phyloP scores from a whole-genome alignment of 129 eudicot species.

The Heracleum sosnowskyi region DNA sequence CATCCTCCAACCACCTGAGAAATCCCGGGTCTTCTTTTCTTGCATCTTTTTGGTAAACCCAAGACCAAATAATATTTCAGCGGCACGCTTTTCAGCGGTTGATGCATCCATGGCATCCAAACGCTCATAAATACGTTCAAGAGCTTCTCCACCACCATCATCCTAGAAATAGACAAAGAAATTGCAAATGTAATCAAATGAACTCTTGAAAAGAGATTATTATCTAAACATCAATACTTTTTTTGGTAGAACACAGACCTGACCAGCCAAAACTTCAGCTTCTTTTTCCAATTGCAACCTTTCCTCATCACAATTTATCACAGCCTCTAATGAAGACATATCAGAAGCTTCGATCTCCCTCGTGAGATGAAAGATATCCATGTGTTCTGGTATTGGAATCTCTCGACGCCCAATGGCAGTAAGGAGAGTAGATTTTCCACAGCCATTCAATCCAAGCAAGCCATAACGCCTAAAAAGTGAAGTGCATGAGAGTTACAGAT shows the following conservation, averaged over 20 bases:
- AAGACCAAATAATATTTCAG: slow-evolving; percentile 83
- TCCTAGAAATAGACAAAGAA: slow-evolving; percentile 32
- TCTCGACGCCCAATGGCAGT: slow-evolving; percentile 72
- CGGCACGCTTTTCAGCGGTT: slow-evolving; percentile 96
- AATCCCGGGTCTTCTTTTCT: slow-evolving; percentile 79
- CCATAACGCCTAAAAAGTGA: slow-evolving; percentile 67
- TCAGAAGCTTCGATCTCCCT: slow-evolving; percentile 97
- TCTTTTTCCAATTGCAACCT: slow-evolving; percentile 72
- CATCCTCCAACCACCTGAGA: slow-evolving; percentile 99
- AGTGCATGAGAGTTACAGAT: not conserved
- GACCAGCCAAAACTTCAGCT: slow-evolving; percentile 61
- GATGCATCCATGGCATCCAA: slow-evolving; percentile 89
- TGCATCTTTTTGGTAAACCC: slow-evolving; percentile 84
- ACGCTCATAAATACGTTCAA: slow-evolving; percentile 85
- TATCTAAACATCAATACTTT: not conserved
- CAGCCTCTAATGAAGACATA: slow-evolving; percentile 93
- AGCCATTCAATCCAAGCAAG: slow-evolving; percentile 85
- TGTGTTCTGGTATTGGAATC: slow-evolving; percentile 85
- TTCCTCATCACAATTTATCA: slow-evolving; percentile 86
- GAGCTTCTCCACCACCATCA: slow-evolving; percentile 89
- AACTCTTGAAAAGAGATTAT: not conserved
- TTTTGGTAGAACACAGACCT: slow-evolving; percentile 23
- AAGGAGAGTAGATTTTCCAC: slow-evolving; percentile 91
- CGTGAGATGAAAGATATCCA: slow-evolving; percentile 88
- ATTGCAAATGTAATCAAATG: not conserved